These are phyloP conservation scores for Bothriochloa decipiens DNA, from an alignment of 176 grass and related monocot genomes.

Conservation along the genomic window DNA sequence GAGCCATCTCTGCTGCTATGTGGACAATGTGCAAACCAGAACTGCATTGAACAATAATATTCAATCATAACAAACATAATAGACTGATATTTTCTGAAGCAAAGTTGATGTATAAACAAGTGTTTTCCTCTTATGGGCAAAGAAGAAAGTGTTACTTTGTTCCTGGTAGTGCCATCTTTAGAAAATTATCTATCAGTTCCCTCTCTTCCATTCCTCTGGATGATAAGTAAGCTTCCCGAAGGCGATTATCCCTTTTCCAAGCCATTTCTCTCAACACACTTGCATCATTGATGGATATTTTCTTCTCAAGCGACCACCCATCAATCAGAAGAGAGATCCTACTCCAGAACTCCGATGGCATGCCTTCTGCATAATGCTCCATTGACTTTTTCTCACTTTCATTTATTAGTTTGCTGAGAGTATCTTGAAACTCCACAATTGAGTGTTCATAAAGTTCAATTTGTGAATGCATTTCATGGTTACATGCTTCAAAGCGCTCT, in stretches of 20 bases:
- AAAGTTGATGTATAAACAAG: not conserved
- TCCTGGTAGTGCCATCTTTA: conserved; percentile 64
- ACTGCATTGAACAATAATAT: conserved; percentile 57
- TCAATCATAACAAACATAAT: conserved; percentile 19
- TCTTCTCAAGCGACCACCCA: conserved; percentile 95
- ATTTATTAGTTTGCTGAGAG: conserved; percentile 71
- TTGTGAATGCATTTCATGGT: conserved; percentile 70
- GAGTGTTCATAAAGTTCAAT: conserved; percentile 88
- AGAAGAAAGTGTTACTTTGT: conserved; percentile 55
- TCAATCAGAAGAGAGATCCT: conserved; percentile 78
- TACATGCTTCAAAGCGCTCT: conserved; percentile 64
- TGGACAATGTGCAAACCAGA: conserved; percentile 84
- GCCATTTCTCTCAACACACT: conserved; percentile 71
- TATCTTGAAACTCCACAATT: conserved; percentile 76
- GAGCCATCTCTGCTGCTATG: conserved; percentile 99
- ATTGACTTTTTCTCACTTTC: conserved; percentile 62
- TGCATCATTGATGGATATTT: conserved; percentile 68
- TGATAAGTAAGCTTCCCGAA: conserved; percentile 78
- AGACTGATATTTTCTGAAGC: conserved; percentile 13
- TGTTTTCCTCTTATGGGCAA: conserved; percentile 17
- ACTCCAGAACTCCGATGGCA: conserved; percentile 83
- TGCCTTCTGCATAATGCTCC: conserved; percentile 53
- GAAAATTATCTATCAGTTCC: conserved; percentile 74
- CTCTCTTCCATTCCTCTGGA: conserved; percentile 69
- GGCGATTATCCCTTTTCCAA: conserved; percentile 69